A percentile compares a stretch with the other conserved stretches of the same genome.
These are phyloP conservation scores for Dactylellina drechsleri DNA, from an alignment of 2,329 filamentous ascomycete genomes.

Conservation along the genomic window DNA sequence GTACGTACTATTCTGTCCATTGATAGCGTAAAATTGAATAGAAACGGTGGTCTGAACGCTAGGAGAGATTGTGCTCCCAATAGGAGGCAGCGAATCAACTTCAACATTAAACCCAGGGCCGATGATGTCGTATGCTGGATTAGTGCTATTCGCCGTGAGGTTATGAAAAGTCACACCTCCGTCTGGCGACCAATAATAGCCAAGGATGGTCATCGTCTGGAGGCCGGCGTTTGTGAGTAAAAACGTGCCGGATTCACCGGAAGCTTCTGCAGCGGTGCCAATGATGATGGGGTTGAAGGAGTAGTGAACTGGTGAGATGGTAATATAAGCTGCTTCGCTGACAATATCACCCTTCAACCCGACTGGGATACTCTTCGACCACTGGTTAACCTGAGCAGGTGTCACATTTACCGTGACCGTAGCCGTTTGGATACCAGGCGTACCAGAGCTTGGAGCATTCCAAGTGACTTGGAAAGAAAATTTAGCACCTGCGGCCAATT, in stretches of 20 bases:
- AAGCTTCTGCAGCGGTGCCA: constrained; percentile 58
- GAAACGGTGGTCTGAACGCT: constrained; percentile 60
- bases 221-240: constrained; percentile 63
- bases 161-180: constrained; percentile 58
- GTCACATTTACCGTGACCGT: constrained; percentile 60
- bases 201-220: constrained; percentile 61
- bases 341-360: constrained; percentile 61
- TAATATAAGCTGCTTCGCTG: constrained; percentile 65
- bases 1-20: constrained; percentile 59
- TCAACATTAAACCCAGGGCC: constrained; percentile 59
- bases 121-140: constrained; percentile 57
- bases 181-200: constrained; percentile 61
- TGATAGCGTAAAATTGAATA: constrained; percentile 60
- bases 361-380: constrained; percentile 61
- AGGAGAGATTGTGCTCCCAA: constrained; percentile 59
- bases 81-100: constrained; percentile 59
- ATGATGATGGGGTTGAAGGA: constrained; percentile 63
- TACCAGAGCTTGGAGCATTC: constrained; percentile 7
- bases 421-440: constrained; percentile 58
- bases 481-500: constrained; percentile 60
- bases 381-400: constrained; percentile 62
- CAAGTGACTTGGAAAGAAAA: constrained; percentile 65
- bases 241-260: constrained; percentile 60
- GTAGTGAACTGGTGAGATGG: constrained; percentile 63
- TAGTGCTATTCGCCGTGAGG: constrained; percentile 58